Base-by-base conservation (phyloP, 2,329 filamentous ascomycete species). In the Scytalidium sp. region DNA sequence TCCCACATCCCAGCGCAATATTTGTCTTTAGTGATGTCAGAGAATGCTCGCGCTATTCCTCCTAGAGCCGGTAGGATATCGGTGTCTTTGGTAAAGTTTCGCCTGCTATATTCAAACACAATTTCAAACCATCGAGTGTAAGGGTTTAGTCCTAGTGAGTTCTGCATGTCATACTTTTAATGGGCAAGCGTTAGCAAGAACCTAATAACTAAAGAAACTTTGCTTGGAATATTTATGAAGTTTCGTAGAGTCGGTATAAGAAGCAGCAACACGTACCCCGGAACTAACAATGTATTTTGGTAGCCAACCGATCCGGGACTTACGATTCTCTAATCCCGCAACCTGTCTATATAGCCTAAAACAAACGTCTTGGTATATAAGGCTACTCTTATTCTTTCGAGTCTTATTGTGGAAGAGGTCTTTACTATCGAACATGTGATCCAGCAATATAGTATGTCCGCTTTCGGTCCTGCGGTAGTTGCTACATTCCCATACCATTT, bases 371-470 rank as follows among this genome's bases (percentile, higher is more conserved):
- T 29, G 25, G 25, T 29, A 29, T 7, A 29, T 29, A 13, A 29
- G 8, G 13, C 25, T 52, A 1, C 17, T 32, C 39, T 45, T 40
- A 22, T 32, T 50, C 27, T 52, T 52, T 11, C 47, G 43, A 22
- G 32, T 15, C 19, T 46, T 50, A n/a, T 49, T 39, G 41, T 52
- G 47, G 8, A 52, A 19, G 7, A 52, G 40, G 43, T 52, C 50
- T 36, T 52, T 52, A 32, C 48, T 50, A 27, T 50, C 50, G 19
- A 47, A 52, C 6, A 47, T 40, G n/a, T 52, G 50, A 23, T 50
- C 50, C 29, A 52, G 19, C 19, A 52, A 7, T 5, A 39, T 43
- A 22, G 43, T 44, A 15, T 47, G 48, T 5, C 50, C 50, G 44
- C 50, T 47, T 32, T 52, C 50, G 20, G 45, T 45, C 20, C 43